Evolutionary conservation across 371 early-diverging fungal species (phyloP).

Genomic region (Funneliformis caledonium): DNA sequence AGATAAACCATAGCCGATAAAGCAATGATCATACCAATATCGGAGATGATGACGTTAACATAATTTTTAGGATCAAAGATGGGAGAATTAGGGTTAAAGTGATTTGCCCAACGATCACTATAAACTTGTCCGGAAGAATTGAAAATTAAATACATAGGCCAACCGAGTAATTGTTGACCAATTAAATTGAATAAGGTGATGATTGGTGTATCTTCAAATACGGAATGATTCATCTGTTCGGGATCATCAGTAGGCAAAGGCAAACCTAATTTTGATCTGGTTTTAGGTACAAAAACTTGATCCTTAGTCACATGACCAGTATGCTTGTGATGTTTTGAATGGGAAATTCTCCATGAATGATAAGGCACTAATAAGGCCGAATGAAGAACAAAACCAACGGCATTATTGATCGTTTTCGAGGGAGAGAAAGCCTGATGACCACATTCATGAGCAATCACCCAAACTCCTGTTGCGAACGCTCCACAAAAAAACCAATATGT

Average conservation of each 20-base stretch:
- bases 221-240: constrained; percentile 52
- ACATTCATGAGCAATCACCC: constrained; percentile 91
- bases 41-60: constrained; percentile 67
- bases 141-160: constrained; percentile 80
- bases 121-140: constrained; percentile 75
- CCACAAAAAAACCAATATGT: constrained; percentile 83
- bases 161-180: constrained; percentile 75
- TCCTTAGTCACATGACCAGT: constrained; percentile 83
- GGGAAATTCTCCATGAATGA: constrained; percentile 75
- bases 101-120: constrained; percentile 68
- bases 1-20: constrained; percentile 53
- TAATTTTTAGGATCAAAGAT: constrained; percentile 76
- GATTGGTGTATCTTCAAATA: constrained; percentile 73
- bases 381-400: constrained; percentile 85
- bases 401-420: constrained; percentile 75
- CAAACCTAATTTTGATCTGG: constrained; percentile 58
- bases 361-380: constrained; percentile 84
- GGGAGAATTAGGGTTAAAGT: constrained; percentile 77
- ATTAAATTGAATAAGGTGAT: constrained; percentile 61
- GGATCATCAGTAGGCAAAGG: constrained; percentile 48
- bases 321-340: constrained; percentile 84
- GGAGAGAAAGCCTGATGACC: constrained; percentile 87
- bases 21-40: constrained; percentile 66
- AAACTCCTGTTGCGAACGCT: constrained; percentile 80
- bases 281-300: constrained; percentile 86